Conservation (phyloP, 768 basidiomycete species). For the Naganishia antarctica region DNA sequence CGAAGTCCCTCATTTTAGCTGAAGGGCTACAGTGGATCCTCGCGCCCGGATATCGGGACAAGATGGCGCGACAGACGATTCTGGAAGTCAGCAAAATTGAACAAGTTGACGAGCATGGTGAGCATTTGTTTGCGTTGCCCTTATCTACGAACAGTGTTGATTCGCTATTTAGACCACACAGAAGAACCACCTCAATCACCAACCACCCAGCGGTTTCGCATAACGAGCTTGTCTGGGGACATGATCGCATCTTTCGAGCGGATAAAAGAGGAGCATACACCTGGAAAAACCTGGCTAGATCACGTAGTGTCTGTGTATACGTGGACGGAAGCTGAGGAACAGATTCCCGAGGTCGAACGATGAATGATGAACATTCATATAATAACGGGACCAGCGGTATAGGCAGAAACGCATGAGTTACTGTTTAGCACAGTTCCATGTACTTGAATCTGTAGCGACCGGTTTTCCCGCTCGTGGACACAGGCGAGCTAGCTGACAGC, state of each 20-base stretch:
- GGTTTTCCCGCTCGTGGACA: no score
- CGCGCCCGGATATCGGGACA: constrained; percentile 4
- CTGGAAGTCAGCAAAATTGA: background rate
- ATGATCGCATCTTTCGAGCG: background rate
- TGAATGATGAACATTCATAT: no score
- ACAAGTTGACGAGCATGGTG: background rate
- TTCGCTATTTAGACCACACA: no score
- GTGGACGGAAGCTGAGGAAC: no score
- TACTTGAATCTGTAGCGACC: no score
- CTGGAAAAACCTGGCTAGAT: background rate
- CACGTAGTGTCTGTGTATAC: background rate
- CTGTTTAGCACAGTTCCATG: no score
- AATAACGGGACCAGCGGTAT: no score
- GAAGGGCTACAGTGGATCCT: background rate
- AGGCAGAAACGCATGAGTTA: no score
- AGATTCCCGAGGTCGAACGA: no score
- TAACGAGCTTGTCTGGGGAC: background rate
- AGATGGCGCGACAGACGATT: background rate
- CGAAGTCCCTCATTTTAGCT: background rate
- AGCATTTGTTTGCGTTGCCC: background rate
- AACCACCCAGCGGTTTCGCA: background rate
- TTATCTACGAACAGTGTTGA: background rate
- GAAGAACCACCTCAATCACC: background rate
- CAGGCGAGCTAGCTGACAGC: no score
- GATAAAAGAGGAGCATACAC: background rate